Evolutionary conservation across 441 rosid genomes (phyloP).

Genomic region (Hypseocharis bilobata): DNA sequence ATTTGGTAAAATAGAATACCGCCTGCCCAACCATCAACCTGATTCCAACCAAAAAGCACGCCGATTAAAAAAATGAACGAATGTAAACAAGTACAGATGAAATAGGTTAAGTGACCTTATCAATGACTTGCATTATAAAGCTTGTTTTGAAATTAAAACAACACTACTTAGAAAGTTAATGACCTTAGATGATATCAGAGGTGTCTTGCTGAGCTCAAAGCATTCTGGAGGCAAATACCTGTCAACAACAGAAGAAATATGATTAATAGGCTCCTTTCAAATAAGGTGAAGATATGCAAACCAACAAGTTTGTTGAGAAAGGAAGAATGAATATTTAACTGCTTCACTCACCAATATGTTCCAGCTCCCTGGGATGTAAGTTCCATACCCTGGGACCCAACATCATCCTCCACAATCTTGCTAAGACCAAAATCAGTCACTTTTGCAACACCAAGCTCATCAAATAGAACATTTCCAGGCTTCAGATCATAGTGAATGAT

Average conservation of each 20-base stretch:
- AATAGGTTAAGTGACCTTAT: background rate
- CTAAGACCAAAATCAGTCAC: slow-evolving; percentile 98
- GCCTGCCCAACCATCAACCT: slow-evolving; percentile 99
- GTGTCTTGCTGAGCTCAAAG: slow-evolving; percentile 82
- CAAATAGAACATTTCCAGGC: slow-evolving; percentile 96
- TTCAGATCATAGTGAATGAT: slow-evolving; percentile 96
- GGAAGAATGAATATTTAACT: slow-evolving; percentile 17
- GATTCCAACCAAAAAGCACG: slow-evolving; percentile 21
- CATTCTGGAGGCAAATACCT: slow-evolving; percentile 99
- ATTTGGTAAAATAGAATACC: slow-evolving; percentile 90
- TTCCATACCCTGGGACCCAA: slow-evolving; percentile 96
- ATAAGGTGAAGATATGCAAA: background rate
- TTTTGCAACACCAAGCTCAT: slow-evolving; percentile 90
- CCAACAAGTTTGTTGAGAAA: background rate
- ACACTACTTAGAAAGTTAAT: background rate
- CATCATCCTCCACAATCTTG: slow-evolving; percentile 88
- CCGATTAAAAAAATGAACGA: background rate
- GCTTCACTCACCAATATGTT: slow-evolving; percentile 76
- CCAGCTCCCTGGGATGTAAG: slow-evolving; percentile 99
- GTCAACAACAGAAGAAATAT: slow-evolving; percentile 19
- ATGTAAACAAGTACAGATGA: slow-evolving; percentile 1
- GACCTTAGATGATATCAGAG: slow-evolving; percentile 93
- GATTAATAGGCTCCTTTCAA: background rate
- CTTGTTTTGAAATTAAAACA: background rate
- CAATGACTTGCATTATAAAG: background rate